Evolutionary conservation across 1,284 basidiomycete species (phyloP).

Genomic region (Tilletia indica): DNA sequence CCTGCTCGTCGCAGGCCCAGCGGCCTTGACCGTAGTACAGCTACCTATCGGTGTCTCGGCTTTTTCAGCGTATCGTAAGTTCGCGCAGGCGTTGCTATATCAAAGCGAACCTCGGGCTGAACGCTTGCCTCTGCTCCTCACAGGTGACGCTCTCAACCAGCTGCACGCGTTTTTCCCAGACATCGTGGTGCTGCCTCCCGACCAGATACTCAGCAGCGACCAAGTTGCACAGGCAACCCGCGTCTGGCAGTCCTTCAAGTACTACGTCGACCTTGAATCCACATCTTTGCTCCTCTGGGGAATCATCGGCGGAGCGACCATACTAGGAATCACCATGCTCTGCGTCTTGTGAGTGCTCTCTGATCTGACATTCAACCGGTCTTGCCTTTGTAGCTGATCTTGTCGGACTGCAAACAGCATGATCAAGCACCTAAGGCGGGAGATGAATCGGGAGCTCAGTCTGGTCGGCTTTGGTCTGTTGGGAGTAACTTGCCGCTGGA

Average conservation of each 20-base stretch:
- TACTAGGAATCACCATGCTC: neutral
- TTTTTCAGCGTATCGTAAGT: neutral
- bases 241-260: neutral
- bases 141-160: neutral
- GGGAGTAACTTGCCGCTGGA: neutral
- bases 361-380: neutral
- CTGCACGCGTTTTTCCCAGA: neutral
- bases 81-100: too few species aligned
- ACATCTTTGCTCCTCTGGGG: neutral
- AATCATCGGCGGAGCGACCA: neutral
- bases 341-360: neutral
- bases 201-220: neutral
- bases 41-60: neutral
- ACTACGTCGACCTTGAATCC: neutral
- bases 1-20: neutral
- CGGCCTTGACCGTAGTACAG: neutral
- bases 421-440: neutral
- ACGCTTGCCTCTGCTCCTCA: neutral
- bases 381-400: neutral
- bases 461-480: neutral
- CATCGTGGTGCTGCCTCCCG: neutral
- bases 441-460: slow-evolving; percentile 3
- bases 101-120: neutral
- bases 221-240: neutral
- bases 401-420: neutral